Conservation (phyloP, 495 filamentous ascomycete species). For the Penicillium crystallinum region DNA sequence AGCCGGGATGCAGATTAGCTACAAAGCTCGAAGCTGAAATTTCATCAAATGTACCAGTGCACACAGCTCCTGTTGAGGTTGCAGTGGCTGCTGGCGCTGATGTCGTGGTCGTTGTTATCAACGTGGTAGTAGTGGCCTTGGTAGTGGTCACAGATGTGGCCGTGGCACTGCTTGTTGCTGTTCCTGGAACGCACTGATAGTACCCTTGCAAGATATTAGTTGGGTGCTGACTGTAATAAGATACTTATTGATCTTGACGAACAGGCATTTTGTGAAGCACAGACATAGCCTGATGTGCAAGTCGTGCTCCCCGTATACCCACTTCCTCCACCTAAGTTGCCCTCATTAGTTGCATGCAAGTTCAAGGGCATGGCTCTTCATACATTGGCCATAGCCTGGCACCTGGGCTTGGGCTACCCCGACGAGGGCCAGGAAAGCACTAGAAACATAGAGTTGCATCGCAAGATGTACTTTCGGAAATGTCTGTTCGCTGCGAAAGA, state of each 20-base stretch:
- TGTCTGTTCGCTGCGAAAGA: no score
- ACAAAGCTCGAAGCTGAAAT: conserved; percentile 36
- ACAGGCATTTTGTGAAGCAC: conserved; percentile 20
- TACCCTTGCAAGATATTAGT: conserved; percentile 7
- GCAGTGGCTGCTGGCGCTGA: conserved; percentile 7
- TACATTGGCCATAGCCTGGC: conserved; percentile 15
- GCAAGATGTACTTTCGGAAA: neutral
- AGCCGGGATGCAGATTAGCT: conserved; percentile 34
- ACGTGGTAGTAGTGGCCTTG: conserved; percentile 1
- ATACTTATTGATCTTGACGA: neutral
- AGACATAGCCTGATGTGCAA: conserved; percentile 10
- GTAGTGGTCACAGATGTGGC: neutral
- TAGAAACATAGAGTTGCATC: conserved; percentile 6
- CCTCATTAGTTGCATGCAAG: neutral
- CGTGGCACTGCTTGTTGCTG: conserved; percentile 3
- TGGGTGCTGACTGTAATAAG: neutral
- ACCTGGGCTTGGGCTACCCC: conserved; percentile 13
- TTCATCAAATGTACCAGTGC: conserved; percentile 31
- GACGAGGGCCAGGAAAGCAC: conserved; percentile 9
- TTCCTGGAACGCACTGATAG: conserved; percentile 16
- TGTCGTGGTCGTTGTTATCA: conserved; percentile 8
- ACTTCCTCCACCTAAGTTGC: conserved; percentile 10
- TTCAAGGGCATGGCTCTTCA: neutral
- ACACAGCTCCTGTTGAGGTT: conserved; percentile 11
- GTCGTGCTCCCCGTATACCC: conserved; percentile 14